A percentile compares a stretch with the other conserved stretches of the same genome.
Evolutionary conservation across 306 rosid species (phyloP).

Genomic region (Casuarina equisetifolia): DNA sequence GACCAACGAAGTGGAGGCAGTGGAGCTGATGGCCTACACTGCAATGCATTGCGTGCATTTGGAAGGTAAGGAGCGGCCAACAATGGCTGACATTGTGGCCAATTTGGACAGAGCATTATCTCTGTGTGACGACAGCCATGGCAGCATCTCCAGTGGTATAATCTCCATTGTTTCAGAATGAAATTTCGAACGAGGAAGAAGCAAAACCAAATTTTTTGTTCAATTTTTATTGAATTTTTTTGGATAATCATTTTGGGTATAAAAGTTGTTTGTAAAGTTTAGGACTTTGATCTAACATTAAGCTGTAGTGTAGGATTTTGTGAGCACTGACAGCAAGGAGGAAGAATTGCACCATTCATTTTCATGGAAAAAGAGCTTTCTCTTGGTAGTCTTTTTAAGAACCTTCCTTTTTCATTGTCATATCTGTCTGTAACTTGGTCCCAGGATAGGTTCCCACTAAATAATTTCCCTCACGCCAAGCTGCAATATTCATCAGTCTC

Average conservation of each 20-base stretch:
- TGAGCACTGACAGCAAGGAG: conserved; percentile 29
- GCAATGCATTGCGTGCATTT: conserved; percentile 82
- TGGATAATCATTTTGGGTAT: conserved; percentile 8
- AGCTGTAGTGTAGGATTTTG: conserved; percentile 29
- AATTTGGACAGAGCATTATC: conserved; percentile 74
- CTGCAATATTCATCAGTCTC: not conserved
- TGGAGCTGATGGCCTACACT: conserved; percentile 72
- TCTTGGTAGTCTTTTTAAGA: not conserved
- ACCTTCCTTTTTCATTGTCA: not conserved
- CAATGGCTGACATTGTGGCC: conserved; percentile 79
- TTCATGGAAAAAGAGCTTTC: not conserved
- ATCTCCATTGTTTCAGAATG: conserved; percentile 67
- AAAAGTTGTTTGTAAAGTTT: conserved; percentile 28
- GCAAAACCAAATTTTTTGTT: conserved; percentile 33
- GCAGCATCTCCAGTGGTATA: conserved; percentile 64
- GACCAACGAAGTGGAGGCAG: conserved; percentile 67
- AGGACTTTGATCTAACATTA: conserved; percentile 27
- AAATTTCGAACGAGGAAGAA: conserved; percentile 5
- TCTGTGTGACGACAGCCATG: conserved; percentile 60
- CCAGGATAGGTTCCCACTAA: not conserved
- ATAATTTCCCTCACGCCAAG: conserved; percentile 3
- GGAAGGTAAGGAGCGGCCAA: conserved; percentile 95
- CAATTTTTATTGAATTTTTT: conserved; percentile 21
- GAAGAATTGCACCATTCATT: conserved; percentile 15
- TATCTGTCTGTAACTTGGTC: not conserved